Evolutionary conservation across 2,329 filamentous ascomycete species (phyloP).

Genomic region (Mycosphaerella arachidis): DNA sequence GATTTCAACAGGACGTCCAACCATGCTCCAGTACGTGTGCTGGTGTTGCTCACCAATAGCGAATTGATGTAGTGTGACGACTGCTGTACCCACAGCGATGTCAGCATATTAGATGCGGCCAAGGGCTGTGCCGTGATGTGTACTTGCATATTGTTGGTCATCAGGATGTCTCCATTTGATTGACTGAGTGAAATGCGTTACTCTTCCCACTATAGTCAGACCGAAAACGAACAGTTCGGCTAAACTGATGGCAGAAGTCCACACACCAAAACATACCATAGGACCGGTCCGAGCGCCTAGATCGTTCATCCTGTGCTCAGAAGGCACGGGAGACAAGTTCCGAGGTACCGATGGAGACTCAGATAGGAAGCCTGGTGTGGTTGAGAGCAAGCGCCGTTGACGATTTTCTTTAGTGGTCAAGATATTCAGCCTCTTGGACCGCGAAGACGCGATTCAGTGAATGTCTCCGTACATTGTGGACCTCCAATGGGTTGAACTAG

Average conservation of each 20-base stretch:
- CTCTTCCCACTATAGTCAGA: no score
- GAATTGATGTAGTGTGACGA: no score
- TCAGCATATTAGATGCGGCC: no score
- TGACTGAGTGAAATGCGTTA: no score
- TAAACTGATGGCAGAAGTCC: neutral
- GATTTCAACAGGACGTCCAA: no score
- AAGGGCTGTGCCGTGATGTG: no score
- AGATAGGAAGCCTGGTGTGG: neutral
- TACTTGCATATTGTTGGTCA: no score
- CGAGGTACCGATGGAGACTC: slow-evolving; percentile 4
- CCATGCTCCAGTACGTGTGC: no score
- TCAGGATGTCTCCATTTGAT: no score
- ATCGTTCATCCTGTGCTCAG: slow-evolving; percentile 5
- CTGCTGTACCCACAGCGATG: no score
- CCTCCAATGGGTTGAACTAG: neutral
- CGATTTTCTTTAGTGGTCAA: slow-evolving; percentile 48
- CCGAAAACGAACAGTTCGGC: no score
- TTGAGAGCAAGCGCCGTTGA: neutral
- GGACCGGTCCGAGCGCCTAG: neutral
- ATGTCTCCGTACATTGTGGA: slow-evolving; percentile 25
- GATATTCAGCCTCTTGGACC: slow-evolving; percentile 68
- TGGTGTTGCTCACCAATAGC: no score
- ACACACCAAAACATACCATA: neutral
- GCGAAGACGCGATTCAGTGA: slow-evolving; percentile 56
- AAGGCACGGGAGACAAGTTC: slow-evolving; percentile 5